Conservation (phyloP, 2,329 filamentous ascomycete species). For the Cordyceps pruinosa region DNA sequence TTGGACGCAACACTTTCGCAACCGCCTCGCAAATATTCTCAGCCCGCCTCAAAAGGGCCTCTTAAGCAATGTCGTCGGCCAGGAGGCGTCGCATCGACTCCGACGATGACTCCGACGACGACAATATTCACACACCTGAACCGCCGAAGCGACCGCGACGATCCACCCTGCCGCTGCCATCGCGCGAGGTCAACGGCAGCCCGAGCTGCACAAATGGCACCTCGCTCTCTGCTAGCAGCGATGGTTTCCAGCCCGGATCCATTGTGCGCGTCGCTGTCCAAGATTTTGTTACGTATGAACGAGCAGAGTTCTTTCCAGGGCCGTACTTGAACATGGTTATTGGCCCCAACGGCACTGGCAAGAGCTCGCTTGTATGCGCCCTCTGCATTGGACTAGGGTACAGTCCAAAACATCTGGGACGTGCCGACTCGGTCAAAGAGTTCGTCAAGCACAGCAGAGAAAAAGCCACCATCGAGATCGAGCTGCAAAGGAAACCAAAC, state of each 20-base stretch:
- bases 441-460: slow-evolving; percentile 87
- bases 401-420: slow-evolving; percentile 72
- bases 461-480: slow-evolving; percentile 80
- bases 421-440: slow-evolving; percentile 76
- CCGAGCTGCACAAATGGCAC: slow-evolving; percentile 14
- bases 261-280: slow-evolving; percentile 80
- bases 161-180: slow-evolving; percentile 5
- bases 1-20: background rate
- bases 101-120: slow-evolving; percentile 32
- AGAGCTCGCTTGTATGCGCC: slow-evolving; percentile 94
- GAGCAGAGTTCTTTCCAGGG: slow-evolving; percentile 83
- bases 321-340: slow-evolving; percentile 98
- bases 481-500: slow-evolving; percentile 61
- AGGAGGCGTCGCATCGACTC: slow-evolving; percentile 38
- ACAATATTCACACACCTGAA: slow-evolving; percentile 22
- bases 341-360: slow-evolving; percentile 96
- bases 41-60: background rate
- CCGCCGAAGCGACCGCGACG: slow-evolving; percentile 32
- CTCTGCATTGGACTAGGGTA: slow-evolving; percentile 91
- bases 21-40: background rate
- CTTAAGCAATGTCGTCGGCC: slow-evolving; percentile 25
- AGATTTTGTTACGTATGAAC: slow-evolving; percentile 93
- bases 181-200: slow-evolving; percentile 5
- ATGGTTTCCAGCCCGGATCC: slow-evolving; percentile 62
- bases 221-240: slow-evolving; percentile 16